Percentiles rank a stretch among this genome's conserved stretches.
phyloP scores from a whole-genome alignment of 1,139 yeast genomes.

The Ogataea hybrid region DNA sequence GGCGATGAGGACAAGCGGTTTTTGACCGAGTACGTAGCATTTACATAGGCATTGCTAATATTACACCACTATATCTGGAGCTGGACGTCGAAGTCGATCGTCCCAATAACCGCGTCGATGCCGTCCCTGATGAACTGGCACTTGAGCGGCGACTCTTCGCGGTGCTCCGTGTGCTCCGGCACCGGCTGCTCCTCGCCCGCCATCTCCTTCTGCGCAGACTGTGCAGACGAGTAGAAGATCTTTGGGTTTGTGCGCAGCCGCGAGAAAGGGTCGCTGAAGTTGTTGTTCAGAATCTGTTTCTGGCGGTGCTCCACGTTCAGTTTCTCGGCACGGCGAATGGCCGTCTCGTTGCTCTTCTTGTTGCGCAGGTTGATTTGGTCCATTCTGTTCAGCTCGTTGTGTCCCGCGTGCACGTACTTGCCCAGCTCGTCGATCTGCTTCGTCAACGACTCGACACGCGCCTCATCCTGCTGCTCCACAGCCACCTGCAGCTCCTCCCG shows the following conservation, averaged over 20 bases:
- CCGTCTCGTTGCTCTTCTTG: constrained; percentile 73
- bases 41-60: constrained; percentile 12
- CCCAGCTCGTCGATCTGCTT: constrained; percentile 44
- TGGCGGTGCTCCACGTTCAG: constrained; percentile 58
- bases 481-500: constrained; percentile 80
- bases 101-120: constrained; percentile 30
- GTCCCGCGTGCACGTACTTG: constrained; percentile 22
- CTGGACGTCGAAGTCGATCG: constrained; percentile 28
- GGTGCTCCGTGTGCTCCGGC: constrained; percentile 12
- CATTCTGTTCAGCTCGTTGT: constrained; percentile 34
- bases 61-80: constrained; percentile 20
- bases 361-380: constrained; percentile 77
- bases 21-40: constrained; percentile 43
- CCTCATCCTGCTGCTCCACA: constrained; percentile 56
- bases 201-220: constrained; percentile 8
- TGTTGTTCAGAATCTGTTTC: constrained; percentile 41
- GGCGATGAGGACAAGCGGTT: constrained; percentile 56
- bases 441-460: constrained; percentile 52
- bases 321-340: constrained; percentile 77
- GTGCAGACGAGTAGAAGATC: constrained; percentile 55
- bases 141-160: constrained; percentile 7
- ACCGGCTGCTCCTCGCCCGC: constrained; percentile 15
- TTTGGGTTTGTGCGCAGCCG: constrained; percentile 84
- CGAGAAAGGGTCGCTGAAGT: constrained; percentile 76
- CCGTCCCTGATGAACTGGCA: constrained; percentile 29